These are phyloP conservation scores for Cadophora sp. DNA, from an alignment of 2,329 filamentous ascomycete species.

Conservation along the genomic window DNA sequence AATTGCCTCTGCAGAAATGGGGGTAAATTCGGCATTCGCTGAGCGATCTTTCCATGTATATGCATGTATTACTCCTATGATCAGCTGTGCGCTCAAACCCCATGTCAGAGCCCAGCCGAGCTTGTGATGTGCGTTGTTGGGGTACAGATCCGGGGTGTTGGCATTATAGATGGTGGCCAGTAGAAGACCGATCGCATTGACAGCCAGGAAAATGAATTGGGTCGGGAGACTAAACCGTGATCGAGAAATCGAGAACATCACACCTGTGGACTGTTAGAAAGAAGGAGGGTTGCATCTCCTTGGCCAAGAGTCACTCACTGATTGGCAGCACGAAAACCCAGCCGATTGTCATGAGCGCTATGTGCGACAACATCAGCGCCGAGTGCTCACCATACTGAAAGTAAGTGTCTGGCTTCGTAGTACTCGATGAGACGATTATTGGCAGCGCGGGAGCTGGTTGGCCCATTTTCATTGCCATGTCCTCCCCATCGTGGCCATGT, in stretches of 20 bases:
- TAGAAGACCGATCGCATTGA: constrained; percentile 69
- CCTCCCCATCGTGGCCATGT: constrained; percentile 42
- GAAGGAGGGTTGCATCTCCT: not conserved
- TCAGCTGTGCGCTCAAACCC: constrained; percentile 72
- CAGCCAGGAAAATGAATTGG: constrained; percentile 71
- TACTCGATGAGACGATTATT: constrained; percentile 16
- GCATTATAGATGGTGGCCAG: constrained; percentile 77
- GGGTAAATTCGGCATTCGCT: constrained; percentile 65
- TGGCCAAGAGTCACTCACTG: constrained; percentile 55
- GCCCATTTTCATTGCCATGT: constrained; percentile 44
- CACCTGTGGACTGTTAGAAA: constrained; percentile 43
- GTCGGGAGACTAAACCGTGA: constrained; percentile 75
- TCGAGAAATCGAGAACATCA: constrained; percentile 84
- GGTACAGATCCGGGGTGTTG: constrained; percentile 84
- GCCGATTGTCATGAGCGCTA: constrained; percentile 69
- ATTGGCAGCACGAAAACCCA: constrained; percentile 76
- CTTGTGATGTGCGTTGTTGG: constrained; percentile 86
- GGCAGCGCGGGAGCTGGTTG: constrained; percentile 20
- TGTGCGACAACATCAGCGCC: constrained; percentile 60
- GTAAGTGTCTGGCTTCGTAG: constrained; percentile 46
- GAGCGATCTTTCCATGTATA: constrained; percentile 42
- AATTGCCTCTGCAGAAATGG: constrained; percentile 63
- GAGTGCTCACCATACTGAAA: constrained; percentile 50
- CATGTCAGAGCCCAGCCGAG: constrained; percentile 85
- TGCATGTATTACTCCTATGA: constrained; percentile 54